Percentiles rank a stretch among this genome's conserved stretches.
phyloP scores from a whole-genome alignment of 768 basidiomycete species.

The Podaxis sp. region DNA sequence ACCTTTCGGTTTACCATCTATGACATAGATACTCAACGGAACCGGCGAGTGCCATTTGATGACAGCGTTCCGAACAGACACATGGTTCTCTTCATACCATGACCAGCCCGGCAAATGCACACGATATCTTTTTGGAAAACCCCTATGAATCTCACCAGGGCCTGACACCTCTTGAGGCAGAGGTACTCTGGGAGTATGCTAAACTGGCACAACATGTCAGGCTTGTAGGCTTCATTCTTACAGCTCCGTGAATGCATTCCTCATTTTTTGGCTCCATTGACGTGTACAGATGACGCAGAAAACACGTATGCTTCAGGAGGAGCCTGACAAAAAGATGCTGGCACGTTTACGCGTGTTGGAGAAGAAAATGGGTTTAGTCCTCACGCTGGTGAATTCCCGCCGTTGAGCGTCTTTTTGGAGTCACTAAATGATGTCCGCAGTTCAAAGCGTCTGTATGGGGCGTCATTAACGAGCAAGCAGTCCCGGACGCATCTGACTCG shows the following conservation, averaged over 20 bases:
- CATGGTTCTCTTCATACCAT: slow-evolving; percentile 8
- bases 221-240: slow-evolving; percentile 47
- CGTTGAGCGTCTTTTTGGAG: neutral
- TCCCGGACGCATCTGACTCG: slow-evolving; percentile 23
- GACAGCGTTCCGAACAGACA: neutral
- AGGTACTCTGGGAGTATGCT: slow-evolving; percentile 92
- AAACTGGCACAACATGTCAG: slow-evolving; percentile 82
- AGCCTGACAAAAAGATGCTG: slow-evolving; percentile 78
- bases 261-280: neutral
- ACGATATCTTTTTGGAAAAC: slow-evolving; percentile 55
- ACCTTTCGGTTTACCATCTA: slow-evolving; percentile 2
- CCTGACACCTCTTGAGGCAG: slow-evolving; percentile 67
- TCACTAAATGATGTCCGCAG: slow-evolving; percentile 35
- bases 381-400: slow-evolving; percentile 71
- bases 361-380: slow-evolving; percentile 91
- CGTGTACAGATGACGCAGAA: slow-evolving; percentile 55
- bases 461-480: slow-evolving; percentile 79
- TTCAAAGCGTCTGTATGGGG: slow-evolving; percentile 98
- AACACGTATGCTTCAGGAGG: slow-evolving; percentile 69
- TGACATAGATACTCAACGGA: neutral
- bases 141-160: slow-evolving; percentile 74
- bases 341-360: slow-evolving; percentile 79
- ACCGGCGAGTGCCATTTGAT: slow-evolving; percentile 6
- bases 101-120: slow-evolving; percentile 17
- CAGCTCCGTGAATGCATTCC: neutral